Evolutionary conservation across 768 basidiomycete species (phyloP).

Genomic region (Hypsizygus marmoreus): DNA sequence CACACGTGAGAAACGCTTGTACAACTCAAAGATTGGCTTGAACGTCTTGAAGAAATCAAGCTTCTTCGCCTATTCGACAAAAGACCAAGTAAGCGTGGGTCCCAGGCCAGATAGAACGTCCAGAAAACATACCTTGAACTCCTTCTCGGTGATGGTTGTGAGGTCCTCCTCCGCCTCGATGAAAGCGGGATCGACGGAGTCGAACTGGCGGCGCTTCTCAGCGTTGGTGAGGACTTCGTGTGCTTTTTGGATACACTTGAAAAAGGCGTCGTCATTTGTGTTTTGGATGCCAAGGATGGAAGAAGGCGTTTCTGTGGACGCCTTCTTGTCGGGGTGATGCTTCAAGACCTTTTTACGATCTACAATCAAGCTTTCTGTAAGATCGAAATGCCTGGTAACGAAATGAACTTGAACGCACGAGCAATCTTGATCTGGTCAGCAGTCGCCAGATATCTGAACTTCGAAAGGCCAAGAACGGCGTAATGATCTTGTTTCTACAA

Average conservation of each 20-base stretch:
- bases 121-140: slow-evolving; percentile 49
- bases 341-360: slow-evolving; percentile 99
- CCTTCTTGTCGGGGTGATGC: slow-evolving; percentile 98
- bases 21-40: slow-evolving; percentile 83
- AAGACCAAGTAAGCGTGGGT: too few species aligned
- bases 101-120: slow-evolving; percentile 3
- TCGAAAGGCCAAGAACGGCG: slow-evolving; percentile 91
- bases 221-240: slow-evolving; percentile 87
- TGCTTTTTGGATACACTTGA: slow-evolving; percentile 99
- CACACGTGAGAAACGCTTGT: slow-evolving; percentile 87
- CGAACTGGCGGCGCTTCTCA: slow-evolving; percentile 92
- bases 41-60: slow-evolving; percentile 74
- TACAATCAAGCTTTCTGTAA: slow-evolving; percentile 31
- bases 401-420: slow-evolving; percentile 58
- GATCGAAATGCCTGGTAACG: neutral
- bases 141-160: slow-evolving; percentile 54
- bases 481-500: slow-evolving; percentile 96
- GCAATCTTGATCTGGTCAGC: slow-evolving; percentile 95
- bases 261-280: slow-evolving; percentile 96
- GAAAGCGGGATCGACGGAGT: slow-evolving; percentile 88
- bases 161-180: slow-evolving; percentile 75
- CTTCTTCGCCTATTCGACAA: slow-evolving; percentile 52
- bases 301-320: slow-evolving; percentile 30
- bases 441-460: slow-evolving; percentile 83
- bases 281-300: slow-evolving; percentile 58